Evolutionary conservation across 768 basidiomycete genomes (phyloP).

Genomic region (Boletus bicolor): DNA sequence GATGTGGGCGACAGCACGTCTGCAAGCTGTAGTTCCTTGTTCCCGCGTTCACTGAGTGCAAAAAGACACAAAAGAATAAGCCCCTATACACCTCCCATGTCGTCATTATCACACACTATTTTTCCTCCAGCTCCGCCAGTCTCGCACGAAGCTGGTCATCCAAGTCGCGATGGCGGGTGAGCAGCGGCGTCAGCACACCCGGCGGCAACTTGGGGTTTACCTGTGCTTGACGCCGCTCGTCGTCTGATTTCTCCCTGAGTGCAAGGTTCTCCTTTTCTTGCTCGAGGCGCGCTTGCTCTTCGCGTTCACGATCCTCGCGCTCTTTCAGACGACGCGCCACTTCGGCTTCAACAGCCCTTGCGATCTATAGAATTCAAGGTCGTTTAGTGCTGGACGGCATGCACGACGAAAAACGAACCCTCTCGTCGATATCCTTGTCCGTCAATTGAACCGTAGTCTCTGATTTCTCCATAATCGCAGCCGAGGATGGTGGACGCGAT

Average conservation of each 20-base stretch:
- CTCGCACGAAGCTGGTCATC: slow-evolving; percentile 65
- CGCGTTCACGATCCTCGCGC: slow-evolving; percentile 34
- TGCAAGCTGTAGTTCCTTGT: slow-evolving; percentile 57
- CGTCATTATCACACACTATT: slow-evolving; percentile 52
- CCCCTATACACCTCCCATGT: slow-evolving; percentile 4
- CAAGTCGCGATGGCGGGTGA: slow-evolving; percentile 63
- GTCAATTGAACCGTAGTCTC: slow-evolving; percentile 37
- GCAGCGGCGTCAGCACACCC: slow-evolving; percentile 55
- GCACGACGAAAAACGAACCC: slow-evolving; percentile 38
- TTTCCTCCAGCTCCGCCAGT: slow-evolving; percentile 66
- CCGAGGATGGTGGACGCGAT: slow-evolving; percentile 18
- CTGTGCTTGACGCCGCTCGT: slow-evolving; percentile 7
- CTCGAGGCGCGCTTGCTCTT: slow-evolving; percentile 29
- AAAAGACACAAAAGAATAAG: slow-evolving; percentile 1
- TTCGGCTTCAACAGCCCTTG: slow-evolving; percentile 70
- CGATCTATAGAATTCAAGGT: slow-evolving; percentile 45
- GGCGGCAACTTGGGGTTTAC: slow-evolving; percentile 22
- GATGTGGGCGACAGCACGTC: slow-evolving; percentile 68
- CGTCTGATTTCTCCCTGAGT: slow-evolving; percentile 12
- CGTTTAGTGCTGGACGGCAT: background rate
- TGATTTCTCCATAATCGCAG: slow-evolving; percentile 12
- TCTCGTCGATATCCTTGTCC: slow-evolving; percentile 72
- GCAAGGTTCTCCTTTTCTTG: slow-evolving; percentile 29
- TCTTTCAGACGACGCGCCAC: slow-evolving; percentile 62
- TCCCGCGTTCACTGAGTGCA: slow-evolving; percentile 51